Conservation (phyloP, 768 basidiomycete species). For the Mrakia frigida region DNA sequence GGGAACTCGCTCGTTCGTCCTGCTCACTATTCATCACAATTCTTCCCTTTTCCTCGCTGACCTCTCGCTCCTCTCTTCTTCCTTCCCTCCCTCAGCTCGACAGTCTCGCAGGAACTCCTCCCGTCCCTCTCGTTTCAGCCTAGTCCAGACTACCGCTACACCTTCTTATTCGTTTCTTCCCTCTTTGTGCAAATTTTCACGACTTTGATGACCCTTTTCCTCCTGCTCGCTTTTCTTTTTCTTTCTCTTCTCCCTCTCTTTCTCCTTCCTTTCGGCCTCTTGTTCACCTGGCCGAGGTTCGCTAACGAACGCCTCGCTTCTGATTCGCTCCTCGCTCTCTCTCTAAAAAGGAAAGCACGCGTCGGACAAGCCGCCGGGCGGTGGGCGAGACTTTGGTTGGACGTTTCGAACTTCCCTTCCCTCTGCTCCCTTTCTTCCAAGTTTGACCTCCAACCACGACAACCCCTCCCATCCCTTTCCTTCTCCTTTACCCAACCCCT, state of each 20-base stretch:
- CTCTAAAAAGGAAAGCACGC: too few relatives aligned
- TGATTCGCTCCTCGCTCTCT: too few relatives aligned
- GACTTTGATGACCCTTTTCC: neutral
- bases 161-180: neutral
- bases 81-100: conserved; percentile 9
- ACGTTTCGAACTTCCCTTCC: neutral
- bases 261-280: too few relatives aligned
- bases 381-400: too few relatives aligned
- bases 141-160: neutral
- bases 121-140: neutral
- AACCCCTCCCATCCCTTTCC: too few relatives aligned
- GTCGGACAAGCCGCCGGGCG: too few relatives aligned
- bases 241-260: neutral
- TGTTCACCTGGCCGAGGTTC: too few relatives aligned
- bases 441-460: neutral
- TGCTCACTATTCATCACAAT: neutral
- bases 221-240: too few relatives aligned
- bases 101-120: conserved; percentile 19
- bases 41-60: neutral
- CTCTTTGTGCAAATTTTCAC: neutral
- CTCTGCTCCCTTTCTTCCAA: neutral
- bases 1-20: conserved; percentile 49
- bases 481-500: neutral
- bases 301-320: too few relatives aligned
- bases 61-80: neutral